These are phyloP conservation scores for Lasiodiplodia sp. DNA, from an alignment of 2,329 filamentous ascomycete species.

Conservation along the genomic window DNA sequence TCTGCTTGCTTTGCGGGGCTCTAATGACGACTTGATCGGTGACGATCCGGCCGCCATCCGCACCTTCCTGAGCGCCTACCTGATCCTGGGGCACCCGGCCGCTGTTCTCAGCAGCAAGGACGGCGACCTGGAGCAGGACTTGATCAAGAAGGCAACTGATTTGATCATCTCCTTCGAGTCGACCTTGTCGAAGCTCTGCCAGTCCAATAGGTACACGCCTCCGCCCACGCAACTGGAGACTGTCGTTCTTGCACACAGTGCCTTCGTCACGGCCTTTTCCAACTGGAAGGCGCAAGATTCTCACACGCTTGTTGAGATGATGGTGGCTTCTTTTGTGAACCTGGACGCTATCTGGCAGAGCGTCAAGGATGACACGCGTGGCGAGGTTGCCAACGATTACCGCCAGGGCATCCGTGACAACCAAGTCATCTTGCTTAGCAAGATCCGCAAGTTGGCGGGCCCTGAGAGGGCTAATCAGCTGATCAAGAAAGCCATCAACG, in stretches of 20 bases:
- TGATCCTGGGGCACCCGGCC: slow-evolving; percentile 80
- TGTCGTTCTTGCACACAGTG: slow-evolving; percentile 73
- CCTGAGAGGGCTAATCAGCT: slow-evolving; percentile 73
- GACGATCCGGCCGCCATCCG: slow-evolving; percentile 74
- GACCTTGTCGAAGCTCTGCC: slow-evolving; percentile 70
- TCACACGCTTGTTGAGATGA: slow-evolving; percentile 78
- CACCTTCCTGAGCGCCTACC: slow-evolving; percentile 80
- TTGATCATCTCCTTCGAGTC: slow-evolving; percentile 80
- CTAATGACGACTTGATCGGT: slow-evolving; percentile 69
- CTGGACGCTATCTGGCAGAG: slow-evolving; percentile 84
- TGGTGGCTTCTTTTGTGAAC: slow-evolving; percentile 87
- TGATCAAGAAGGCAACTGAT: slow-evolving; percentile 80
- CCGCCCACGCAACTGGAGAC: slow-evolving; percentile 68
- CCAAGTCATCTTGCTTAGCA: slow-evolving; percentile 78
- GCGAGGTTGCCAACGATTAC: slow-evolving; percentile 77
- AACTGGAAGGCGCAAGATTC: slow-evolving; percentile 86
- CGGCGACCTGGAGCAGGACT: slow-evolving; percentile 71
- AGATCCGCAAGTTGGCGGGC: slow-evolving; percentile 80
- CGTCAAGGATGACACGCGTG: slow-evolving; percentile 78
- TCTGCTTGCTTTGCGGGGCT: slow-evolving; percentile 68
- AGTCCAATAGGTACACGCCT: slow-evolving; percentile 71
- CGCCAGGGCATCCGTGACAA: slow-evolving; percentile 81
- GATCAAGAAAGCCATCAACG: slow-evolving; percentile 76
- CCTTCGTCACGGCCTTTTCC: slow-evolving; percentile 80
- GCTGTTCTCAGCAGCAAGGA: slow-evolving; percentile 80